Evolutionary conservation across 305 asterid genomes (phyloP).

Genomic region (Petunia hybrid): DNA sequence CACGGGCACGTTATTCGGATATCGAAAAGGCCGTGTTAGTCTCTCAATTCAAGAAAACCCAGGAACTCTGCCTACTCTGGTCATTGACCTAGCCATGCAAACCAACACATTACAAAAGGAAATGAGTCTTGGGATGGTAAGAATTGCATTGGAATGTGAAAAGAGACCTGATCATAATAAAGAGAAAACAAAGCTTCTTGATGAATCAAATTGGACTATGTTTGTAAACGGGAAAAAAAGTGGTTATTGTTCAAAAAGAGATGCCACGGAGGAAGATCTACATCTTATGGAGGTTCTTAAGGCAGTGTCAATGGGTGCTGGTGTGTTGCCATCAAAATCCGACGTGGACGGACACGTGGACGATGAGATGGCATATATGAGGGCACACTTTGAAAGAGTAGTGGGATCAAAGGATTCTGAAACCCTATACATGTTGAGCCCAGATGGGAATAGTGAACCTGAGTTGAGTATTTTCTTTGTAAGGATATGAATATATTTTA

Average conservation of each 20-base stretch:
- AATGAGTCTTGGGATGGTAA: conserved; percentile 81
- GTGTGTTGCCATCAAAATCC: conserved; percentile 70
- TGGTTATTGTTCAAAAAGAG: conserved; percentile 69
- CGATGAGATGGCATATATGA: conserved; percentile 75
- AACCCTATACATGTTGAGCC: conserved; percentile 89
- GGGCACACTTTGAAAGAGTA: conserved; percentile 87
- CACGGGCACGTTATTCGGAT: conserved; percentile 81
- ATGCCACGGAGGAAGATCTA: conserved; percentile 75
- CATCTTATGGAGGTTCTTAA: conserved; percentile 79
- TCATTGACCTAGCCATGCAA: conserved; percentile 83
- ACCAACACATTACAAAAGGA: conserved; percentile 75
- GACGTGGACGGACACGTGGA: conserved; percentile 66
- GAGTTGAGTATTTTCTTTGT: conserved; percentile 95
- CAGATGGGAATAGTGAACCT: conserved; percentile 81
- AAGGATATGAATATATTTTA: conserved; percentile 48
- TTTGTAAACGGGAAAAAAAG: conserved; percentile 79
- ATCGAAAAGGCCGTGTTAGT: conserved; percentile 81
- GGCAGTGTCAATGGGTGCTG: conserved; percentile 92
- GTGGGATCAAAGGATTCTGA: conserved; percentile 86
- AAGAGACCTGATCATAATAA: conserved; percentile 50
- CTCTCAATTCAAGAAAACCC: conserved; percentile 87
- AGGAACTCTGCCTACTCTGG: conserved; percentile 63
- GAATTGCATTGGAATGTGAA: conserved; percentile 88
- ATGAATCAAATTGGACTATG: conserved; percentile 87
- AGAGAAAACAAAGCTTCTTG: conserved; percentile 58